Percentiles rank a stretch among this genome's conserved stretches.
Conservation (phyloP, 2,329 filamentous ascomycete genomes). For the Fusarium sarcochroum region DNA sequence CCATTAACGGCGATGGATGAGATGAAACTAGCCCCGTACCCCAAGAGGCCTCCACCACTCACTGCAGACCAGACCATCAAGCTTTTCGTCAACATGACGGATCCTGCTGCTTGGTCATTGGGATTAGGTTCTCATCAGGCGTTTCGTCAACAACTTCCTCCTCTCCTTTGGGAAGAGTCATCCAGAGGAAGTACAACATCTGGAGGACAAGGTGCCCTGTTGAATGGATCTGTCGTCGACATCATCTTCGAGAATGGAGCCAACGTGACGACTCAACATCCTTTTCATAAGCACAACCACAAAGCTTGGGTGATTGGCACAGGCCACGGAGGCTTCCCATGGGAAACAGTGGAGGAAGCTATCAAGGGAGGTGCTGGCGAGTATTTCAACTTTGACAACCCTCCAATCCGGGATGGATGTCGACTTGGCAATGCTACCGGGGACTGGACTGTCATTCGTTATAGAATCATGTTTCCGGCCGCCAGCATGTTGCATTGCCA, state of each 20-base stretch:
- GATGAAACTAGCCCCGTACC: neutral
- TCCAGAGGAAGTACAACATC: neutral
- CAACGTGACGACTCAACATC: neutral
- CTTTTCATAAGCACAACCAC: constrained; percentile 4
- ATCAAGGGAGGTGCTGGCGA: neutral
- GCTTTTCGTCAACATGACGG: neutral
- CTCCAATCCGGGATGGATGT: neutral
- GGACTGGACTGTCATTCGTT: neutral
- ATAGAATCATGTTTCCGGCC: neutral
- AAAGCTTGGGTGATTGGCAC: constrained; percentile 3
- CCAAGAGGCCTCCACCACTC: neutral
- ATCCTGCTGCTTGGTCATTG: neutral
- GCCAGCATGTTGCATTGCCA: constrained; percentile 6
- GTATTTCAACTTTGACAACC: neutral
- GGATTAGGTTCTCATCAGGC: neutral
- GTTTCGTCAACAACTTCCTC: neutral
- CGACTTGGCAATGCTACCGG: neutral
- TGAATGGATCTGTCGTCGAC: constrained; percentile 2
- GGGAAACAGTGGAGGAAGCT: neutral
- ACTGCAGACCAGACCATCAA: constrained; percentile 1
- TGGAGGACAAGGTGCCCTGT: neutral
- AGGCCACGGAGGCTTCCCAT: neutral
- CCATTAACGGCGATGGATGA: neutral
- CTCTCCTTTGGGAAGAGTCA: neutral
- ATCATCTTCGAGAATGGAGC: constrained; percentile 2